Percentiles rank a stretch among this genome's conserved stretches.
These are phyloP conservation scores for Ephemerocybe angulata DNA, from an alignment of 768 basidiomycete genomes.

Conservation along the genomic window DNA sequence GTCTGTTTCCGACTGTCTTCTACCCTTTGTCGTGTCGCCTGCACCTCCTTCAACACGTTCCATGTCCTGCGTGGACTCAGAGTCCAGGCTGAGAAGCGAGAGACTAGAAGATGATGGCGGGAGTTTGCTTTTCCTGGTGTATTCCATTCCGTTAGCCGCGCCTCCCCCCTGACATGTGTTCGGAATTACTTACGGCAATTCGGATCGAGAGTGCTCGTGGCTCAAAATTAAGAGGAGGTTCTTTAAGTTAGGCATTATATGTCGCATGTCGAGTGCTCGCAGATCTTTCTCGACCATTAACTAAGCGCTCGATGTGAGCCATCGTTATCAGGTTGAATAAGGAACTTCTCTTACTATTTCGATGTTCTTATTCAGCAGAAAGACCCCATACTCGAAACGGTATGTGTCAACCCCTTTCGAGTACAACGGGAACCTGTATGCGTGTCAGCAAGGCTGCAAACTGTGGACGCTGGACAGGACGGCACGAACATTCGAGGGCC, in stretches of 20 bases:
- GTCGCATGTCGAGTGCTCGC: slow-evolving; percentile 87
- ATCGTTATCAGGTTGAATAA: not conserved
- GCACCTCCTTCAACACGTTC: slow-evolving; percentile 15
- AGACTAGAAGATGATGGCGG: slow-evolving; percentile 2
- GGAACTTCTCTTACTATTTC: slow-evolving; percentile 64
- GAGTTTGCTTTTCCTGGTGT: slow-evolving; percentile 1
- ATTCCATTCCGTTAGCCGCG: not conserved
- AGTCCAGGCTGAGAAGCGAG: slow-evolving; percentile 13
- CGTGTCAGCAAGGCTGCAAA: slow-evolving; percentile 1
- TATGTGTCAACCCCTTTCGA: slow-evolving; percentile 94
- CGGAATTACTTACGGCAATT: slow-evolving; percentile 7
- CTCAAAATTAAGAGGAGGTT: slow-evolving; percentile 86
- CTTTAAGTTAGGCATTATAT: slow-evolving; percentile 96
- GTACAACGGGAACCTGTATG: slow-evolving; percentile 86
- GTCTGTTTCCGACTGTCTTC: not conserved
- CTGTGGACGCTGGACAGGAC: not conserved
- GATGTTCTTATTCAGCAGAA: slow-evolving; percentile 94
- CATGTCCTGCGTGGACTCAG: slow-evolving; percentile 18
- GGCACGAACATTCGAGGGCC: slow-evolving; percentile 83
- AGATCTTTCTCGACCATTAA: slow-evolving; percentile 90
- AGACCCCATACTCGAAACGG: slow-evolving; percentile 96
- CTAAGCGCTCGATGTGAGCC: slow-evolving; percentile 37
- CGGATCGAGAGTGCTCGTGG: slow-evolving; percentile 47
- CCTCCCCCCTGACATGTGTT: not conserved
- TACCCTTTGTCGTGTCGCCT: slow-evolving; percentile 35